Percentiles rank a stretch among this genome's conserved stretches.
Evolutionary conservation across 2,329 filamentous ascomycete genomes (phyloP).

Genomic region (Microsporum ferrugineum): DNA sequence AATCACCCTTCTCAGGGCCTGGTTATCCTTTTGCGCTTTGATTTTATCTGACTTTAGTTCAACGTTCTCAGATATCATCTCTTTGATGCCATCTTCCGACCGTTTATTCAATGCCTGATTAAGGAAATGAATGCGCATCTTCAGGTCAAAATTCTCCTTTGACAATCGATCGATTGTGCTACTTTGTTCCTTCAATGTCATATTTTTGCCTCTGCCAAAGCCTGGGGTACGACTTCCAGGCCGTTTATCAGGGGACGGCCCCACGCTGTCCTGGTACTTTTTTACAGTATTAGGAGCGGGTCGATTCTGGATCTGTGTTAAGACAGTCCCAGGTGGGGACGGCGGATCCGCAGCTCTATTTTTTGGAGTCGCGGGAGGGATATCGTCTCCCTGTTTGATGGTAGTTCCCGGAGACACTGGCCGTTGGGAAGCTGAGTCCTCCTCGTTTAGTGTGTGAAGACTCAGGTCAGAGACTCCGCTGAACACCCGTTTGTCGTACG

Average conservation of each 20-base stretch:
- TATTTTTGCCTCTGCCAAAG: slow-evolving; percentile 47
- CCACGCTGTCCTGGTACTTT: slow-evolving; percentile 61
- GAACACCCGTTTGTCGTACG: slow-evolving; percentile 33
- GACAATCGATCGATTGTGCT: slow-evolving; percentile 91
- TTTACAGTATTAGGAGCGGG: slow-evolving; percentile 80
- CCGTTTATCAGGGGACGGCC: slow-evolving; percentile 48
- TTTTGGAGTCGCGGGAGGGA: slow-evolving; percentile 59
- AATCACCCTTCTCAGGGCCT: slow-evolving; percentile 64
- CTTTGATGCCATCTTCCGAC: slow-evolving; percentile 91
- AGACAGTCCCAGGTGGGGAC: slow-evolving; percentile 73
- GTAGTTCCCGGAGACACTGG: slow-evolving; percentile 30
- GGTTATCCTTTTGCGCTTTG: slow-evolving; percentile 82
- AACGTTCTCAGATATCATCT: slow-evolving; percentile 96
- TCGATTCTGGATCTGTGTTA: slow-evolving; percentile 77
- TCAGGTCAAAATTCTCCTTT: slow-evolving; percentile 96
- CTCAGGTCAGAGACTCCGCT: slow-evolving; percentile 35
- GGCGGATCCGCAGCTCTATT: slow-evolving; percentile 43
- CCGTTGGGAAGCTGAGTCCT: slow-evolving; percentile 34
- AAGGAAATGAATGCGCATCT: slow-evolving; percentile 94
- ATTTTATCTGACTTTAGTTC: slow-evolving; percentile 84
- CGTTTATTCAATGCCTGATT: slow-evolving; percentile 86
- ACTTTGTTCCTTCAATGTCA: slow-evolving; percentile 94
- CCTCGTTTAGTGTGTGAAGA: slow-evolving; percentile 50
- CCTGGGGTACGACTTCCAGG: slow-evolving; percentile 38
- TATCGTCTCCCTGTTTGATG: slow-evolving; percentile 26